Evolutionary conservation across 177 flowering plant species (phyloP).

Genomic region (Vitis hybrid): DNA sequence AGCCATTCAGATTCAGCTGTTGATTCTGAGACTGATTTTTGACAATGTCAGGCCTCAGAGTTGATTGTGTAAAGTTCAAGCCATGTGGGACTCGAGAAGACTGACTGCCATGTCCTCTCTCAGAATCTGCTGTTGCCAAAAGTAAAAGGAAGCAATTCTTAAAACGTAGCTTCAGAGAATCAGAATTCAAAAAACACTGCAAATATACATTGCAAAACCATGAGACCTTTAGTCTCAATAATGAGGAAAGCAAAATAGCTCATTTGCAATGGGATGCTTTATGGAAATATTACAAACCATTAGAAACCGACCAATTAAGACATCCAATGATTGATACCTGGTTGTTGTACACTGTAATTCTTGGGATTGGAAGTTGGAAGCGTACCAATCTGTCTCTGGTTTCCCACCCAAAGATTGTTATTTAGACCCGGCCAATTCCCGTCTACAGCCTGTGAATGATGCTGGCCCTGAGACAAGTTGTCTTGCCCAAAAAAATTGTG

Average conservation of each 20-base stretch:
- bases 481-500: constrained; percentile 86
- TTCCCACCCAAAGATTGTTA: constrained; percentile 53
- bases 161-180: neutral
- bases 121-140: constrained; percentile 40
- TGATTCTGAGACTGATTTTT: constrained; percentile 42
- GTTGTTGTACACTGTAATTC: constrained; percentile 37
- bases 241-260: neutral
- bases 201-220: neutral
- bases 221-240: neutral
- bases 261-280: neutral
- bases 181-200: neutral
- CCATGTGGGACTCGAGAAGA: constrained; percentile 35
- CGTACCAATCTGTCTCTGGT: constrained; percentile 44
- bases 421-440: constrained; percentile 47
- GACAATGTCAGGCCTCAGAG: constrained; percentile 41
- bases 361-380: constrained; percentile 39
- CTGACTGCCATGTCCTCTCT: constrained; percentile 38
- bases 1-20: constrained; percentile 51
- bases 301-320: constrained; percentile 1
- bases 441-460: constrained; percentile 50
- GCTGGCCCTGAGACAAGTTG: constrained; percentile 48
- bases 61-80: constrained; percentile 36
- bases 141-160: neutral
- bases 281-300: constrained; percentile 1
- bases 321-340: constrained; percentile 41